Evolutionary conservation across 768 basidiomycete genomes (phyloP), one percentile per base, ranked within the genome.

Genomic region (Phanerochaete sordida): DNA sequence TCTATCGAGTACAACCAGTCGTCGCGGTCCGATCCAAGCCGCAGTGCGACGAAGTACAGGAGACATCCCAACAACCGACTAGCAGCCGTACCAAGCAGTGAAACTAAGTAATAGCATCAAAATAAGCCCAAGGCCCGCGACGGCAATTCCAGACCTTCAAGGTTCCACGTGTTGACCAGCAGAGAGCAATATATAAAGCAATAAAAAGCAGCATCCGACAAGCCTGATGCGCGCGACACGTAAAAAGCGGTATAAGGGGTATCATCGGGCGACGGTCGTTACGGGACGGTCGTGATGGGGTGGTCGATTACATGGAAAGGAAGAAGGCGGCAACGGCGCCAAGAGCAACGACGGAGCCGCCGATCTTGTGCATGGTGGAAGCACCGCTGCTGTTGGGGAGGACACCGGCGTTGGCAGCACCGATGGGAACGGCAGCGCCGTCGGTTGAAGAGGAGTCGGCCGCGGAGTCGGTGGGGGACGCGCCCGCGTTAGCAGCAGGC

Each of bases 361-460:
- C 69, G 30, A 62, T 66, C 39, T 45, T 67, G 27, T 69, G 65
- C 21, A 53, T 8, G 35, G 63, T 28, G 39, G 71, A 44, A 12
- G 60, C 71, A 35, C 72, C 70, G 64, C 54, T 64, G 26, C 67
- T 63, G 23, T 28, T n/a, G 31, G 68, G 60, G 56, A 37, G 37
- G 46, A 65, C 0, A 48, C 78, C 78, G 43, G 68, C 65, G 43
- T 71, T 73, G 15, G 73, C 77, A 13, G 74, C 75, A 64, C 75
- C 76, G 45, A 72, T 68, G 23, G 66, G 51, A 23, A 58, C 50
- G 3, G 68, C 71, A 48, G 59, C 62, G 3, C 64, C 50, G 13
- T 66, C 2, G 15, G 68, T 35, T 23, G 62, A n/a, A 21, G 50
- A 21, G 43, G 48, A 12, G 28, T 16, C 43, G 47, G 13, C 51